These are phyloP conservation scores for Telopea speciosissima DNA, from an alignment of 177 flowering plant genomes.

Conservation along the genomic window DNA sequence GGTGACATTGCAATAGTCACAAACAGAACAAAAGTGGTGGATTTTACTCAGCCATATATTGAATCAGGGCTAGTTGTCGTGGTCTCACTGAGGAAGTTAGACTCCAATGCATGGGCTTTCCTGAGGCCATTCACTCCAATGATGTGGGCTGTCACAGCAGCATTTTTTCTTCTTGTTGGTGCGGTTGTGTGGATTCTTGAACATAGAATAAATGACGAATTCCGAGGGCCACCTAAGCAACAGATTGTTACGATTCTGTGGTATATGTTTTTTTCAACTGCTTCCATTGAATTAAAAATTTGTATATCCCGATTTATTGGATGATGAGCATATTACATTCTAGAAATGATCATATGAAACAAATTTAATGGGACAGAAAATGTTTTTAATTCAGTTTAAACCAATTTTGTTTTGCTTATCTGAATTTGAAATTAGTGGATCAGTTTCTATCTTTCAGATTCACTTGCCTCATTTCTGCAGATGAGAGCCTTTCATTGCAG, in stretches of 20 bases:
- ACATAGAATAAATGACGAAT: slow-evolving; percentile 81
- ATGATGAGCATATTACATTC: no score
- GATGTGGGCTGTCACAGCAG: slow-evolving; percentile 69
- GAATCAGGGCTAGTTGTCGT: slow-evolving; percentile 93
- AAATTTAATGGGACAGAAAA: no score
- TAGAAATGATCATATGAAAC: no score
- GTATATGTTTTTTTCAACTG: slow-evolving; percentile 33
- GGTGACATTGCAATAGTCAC: slow-evolving; percentile 89
- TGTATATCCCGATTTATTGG: no score
- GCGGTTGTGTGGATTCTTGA: slow-evolving; percentile 88
- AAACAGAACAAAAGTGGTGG: slow-evolving; percentile 66
- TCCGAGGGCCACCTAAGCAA: slow-evolving; percentile 76
- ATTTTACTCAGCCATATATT: slow-evolving; percentile 87
- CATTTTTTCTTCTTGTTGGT: slow-evolving; percentile 60
- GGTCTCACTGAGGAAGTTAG: slow-evolving; percentile 57
- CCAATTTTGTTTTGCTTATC: no score
- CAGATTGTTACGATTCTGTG: slow-evolving; percentile 74
- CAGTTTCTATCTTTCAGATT: no score
- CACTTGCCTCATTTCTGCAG: no score
- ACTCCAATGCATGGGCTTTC: slow-evolving; percentile 75
- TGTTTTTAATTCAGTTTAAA: no score
- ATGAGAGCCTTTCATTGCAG: no score
- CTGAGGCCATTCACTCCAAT: slow-evolving; percentile 60
- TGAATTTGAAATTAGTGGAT: no score
- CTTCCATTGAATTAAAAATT: no score